These are phyloP conservation scores for Nakataea oryzae DNA, from an alignment of 2,329 filamentous ascomycete genomes.

Conservation along the genomic window DNA sequence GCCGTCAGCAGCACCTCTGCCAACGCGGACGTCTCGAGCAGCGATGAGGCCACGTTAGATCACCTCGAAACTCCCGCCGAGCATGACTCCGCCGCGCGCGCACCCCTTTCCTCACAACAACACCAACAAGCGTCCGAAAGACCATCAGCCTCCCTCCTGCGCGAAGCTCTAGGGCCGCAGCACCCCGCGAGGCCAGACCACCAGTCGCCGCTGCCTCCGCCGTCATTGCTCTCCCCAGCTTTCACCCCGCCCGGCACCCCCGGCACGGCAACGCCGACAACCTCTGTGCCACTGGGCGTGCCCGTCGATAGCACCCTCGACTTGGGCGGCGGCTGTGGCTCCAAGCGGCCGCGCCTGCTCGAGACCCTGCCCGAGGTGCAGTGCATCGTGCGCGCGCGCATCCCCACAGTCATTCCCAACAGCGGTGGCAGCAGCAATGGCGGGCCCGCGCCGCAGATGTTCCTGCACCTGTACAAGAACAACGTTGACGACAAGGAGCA, in stretches of 20 bases:
- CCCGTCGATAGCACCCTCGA: slow-evolving; percentile 50
- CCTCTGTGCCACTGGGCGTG: slow-evolving; percentile 33
- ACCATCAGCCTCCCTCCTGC: slow-evolving; percentile 6
- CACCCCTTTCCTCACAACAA: slow-evolving; percentile 6
- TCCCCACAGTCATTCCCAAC: slow-evolving; percentile 51
- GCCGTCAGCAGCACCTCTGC: slow-evolving; percentile 4
- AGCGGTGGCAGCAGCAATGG: slow-evolving; percentile 54
- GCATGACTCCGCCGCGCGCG: slow-evolving; percentile 1
- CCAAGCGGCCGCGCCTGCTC: slow-evolving; percentile 61
- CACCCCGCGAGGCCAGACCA: slow-evolving; percentile 5
- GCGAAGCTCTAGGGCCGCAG: slow-evolving; percentile 8
- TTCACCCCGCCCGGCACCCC: slow-evolving; percentile 66
- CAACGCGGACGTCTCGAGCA: slow-evolving; percentile 8
- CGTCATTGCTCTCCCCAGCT: slow-evolving; percentile 75
- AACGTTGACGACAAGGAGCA: slow-evolving; percentile 92
- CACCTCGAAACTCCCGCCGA: slow-evolving; percentile 6
- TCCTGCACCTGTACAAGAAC: slow-evolving; percentile 89
- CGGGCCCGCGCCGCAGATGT: slow-evolving; percentile 58
- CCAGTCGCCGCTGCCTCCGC: slow-evolving; percentile 27
- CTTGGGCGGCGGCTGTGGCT: slow-evolving; percentile 44
- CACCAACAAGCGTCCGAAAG: slow-evolving; percentile 3
- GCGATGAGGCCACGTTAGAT: slow-evolving; percentile 5
- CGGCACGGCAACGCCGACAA: slow-evolving; percentile 41
- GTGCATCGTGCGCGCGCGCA: slow-evolving; percentile 88
- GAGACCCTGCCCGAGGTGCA: slow-evolving; percentile 73